Base-by-base conservation (phyloP, 2,329 filamentous ascomycete genomes). In the Claviceps fusiformis region DNA sequence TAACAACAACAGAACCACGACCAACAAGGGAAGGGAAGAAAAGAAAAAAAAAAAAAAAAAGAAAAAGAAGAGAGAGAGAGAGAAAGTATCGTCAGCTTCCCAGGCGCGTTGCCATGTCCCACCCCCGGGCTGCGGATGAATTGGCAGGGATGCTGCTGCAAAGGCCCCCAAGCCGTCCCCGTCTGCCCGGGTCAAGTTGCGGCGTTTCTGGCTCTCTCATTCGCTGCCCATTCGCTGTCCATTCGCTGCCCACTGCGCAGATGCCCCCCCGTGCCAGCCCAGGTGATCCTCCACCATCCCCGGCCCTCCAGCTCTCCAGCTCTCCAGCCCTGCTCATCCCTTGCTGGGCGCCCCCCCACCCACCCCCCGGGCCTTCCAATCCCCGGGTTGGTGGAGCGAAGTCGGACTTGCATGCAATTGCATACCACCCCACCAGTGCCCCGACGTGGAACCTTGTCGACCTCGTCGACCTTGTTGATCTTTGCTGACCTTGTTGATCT, bases 331-430 rank as follows among this genome's bases (percentile, higher is more conserved):
- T 37, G 35, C 35, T 37, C 11, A 10, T 37, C 35, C 35, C 31
- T 37, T 9, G 35, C 35, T 37, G 5, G 35, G 8, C 11, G 10
- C 10, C 35, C 35, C 19, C 19, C 19, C 19, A 19, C 19, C 19
- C 19, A 19, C 19, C 19, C 19, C 19, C 19, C 19, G 19, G 19
- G 19, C 19, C 35, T 37, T 37, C 35, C 35, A 37, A 37, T 37
- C 35, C 35, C 35, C 35, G 10, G 35, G 7, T 11, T 9, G 37
- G 45, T 56, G 54, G 55, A 56, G 55, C 55, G 51, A 54, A 46
- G 49, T 56, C 54, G 54, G 54, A 52, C 50, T 48, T 54, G 52
- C 29, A 19, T 19, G 19, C 19, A 19, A 53, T 24, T 35, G 19
- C 35, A 44, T 44, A 24, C n/a, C 9, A 33, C 13, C 19, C 19